Evolutionary conservation across 2,329 filamentous ascomycete species (phyloP).

Genomic region (Cercospora berteroae): DNA sequence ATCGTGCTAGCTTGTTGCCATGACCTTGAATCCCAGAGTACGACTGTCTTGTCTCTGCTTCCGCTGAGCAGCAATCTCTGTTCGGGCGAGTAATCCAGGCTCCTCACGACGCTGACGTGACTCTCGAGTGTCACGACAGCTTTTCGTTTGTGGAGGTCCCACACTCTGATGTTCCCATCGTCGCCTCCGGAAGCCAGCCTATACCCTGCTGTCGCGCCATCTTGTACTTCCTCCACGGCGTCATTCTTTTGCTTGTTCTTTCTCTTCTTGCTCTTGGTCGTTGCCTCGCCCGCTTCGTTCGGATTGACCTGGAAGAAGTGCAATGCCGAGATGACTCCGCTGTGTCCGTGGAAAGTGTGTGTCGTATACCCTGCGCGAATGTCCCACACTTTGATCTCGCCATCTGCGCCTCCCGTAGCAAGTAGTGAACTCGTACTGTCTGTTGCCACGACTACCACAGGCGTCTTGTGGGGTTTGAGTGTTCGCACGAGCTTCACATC

Average conservation of each 20-base stretch:
- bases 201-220: slow-evolving; percentile 60
- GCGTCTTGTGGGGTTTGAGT: slow-evolving; percentile 84
- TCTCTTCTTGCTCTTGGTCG: slow-evolving; percentile 42
- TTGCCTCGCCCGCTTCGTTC: slow-evolving; percentile 18
- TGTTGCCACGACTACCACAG: slow-evolving; percentile 80
- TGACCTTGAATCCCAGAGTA: slow-evolving; percentile 81
- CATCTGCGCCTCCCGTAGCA: slow-evolving; percentile 90
- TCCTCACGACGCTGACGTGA: slow-evolving; percentile 92
- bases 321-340: slow-evolving; percentile 84
- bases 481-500: slow-evolving; percentile 70
- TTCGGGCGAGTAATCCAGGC: slow-evolving; percentile 73
- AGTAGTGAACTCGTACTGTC: slow-evolving; percentile 86
- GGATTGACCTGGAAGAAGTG: slow-evolving; percentile 72
- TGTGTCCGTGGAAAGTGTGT: slow-evolving; percentile 91
- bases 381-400: slow-evolving; percentile 95
- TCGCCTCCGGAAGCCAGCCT: slow-evolving; percentile 87
- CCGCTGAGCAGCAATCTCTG: slow-evolving; percentile 77
- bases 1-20: slow-evolving; percentile 83
- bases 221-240: slow-evolving; percentile 47
- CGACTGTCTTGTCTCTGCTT: slow-evolving; percentile 89
- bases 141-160: slow-evolving; percentile 83
- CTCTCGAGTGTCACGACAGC: slow-evolving; percentile 78
- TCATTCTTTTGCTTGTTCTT: slow-evolving; percentile 50
- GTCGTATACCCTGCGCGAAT: slow-evolving; percentile 86
- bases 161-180: slow-evolving; percentile 87